These are phyloP conservation scores for Paralagenidium karlingii DNA, from an alignment of 352 stramenopile species.

Conservation along the genomic window DNA sequence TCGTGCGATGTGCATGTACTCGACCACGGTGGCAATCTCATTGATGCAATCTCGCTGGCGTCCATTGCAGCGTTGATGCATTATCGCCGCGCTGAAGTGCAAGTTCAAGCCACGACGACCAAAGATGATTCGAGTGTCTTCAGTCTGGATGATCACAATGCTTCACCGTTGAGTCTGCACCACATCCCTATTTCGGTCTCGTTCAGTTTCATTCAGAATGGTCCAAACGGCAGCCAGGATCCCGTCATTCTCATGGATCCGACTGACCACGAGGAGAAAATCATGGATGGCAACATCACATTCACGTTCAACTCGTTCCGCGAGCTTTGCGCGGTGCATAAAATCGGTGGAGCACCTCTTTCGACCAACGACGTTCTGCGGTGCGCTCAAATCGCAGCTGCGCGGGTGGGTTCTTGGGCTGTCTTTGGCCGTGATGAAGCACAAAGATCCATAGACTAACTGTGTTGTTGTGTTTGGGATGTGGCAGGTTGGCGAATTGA, in stretches of 20 bases:
- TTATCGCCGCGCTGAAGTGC: constrained; percentile 87
- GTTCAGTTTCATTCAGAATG: constrained; percentile 72
- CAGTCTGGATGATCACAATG: constrained; percentile 79
- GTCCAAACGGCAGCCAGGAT: constrained; percentile 9
- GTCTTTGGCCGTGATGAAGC: background rate
- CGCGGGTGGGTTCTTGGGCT: constrained; percentile 41
- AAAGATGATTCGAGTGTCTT: constrained; percentile 26
- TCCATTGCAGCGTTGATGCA: constrained; percentile 89
- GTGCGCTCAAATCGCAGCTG: constrained; percentile 66
- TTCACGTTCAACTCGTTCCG: constrained; percentile 89
- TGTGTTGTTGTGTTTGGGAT: background rate
- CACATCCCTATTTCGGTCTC: constrained; percentile 93
- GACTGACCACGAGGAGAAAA: constrained; percentile 79
- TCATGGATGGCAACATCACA: constrained; percentile 77
- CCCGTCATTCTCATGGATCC: constrained; percentile 82
- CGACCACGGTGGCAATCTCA: constrained; percentile 87
- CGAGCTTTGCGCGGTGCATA: constrained; percentile 83
- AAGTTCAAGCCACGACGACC: constrained; percentile 34
- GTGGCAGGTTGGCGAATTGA: too few species aligned
- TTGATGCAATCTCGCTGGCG: constrained; percentile 87
- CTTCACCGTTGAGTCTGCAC: constrained; percentile 89
- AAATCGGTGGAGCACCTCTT: constrained; percentile 75
- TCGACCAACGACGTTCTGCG: constrained; percentile 49
- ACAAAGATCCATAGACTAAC: background rate
- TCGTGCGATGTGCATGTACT: constrained; percentile 85